Base-by-base conservation (phyloP, 2,329 filamentous ascomycete species). In the Periconia macrospinosa region DNA sequence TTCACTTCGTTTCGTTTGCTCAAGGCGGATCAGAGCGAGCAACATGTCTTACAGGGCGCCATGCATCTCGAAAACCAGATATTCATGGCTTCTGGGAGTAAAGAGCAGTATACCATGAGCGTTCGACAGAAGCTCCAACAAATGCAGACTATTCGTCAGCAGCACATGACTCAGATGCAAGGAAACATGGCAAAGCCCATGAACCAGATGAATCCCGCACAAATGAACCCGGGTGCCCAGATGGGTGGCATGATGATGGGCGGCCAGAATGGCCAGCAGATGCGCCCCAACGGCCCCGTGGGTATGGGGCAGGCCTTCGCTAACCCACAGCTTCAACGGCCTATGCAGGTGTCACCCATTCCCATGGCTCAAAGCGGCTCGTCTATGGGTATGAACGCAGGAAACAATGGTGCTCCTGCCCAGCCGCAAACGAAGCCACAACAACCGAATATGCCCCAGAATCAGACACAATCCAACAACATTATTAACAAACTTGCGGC, bases 271-370 rank as follows among this genome's bases (percentile, higher is more conserved):
- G 66, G 69, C 48, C 73, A 74, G 45, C 62, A 57, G 33, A 64
- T 60, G 14, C 57, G 70, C 6, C 72, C 69, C 54, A 76, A 76
- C 55, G 75, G 76, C 56, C 70, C 74, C 30, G 74, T 75, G 50
- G 76, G 77, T 49, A 75, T 77, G 56, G 68, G 67, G 15, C 70
- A 68, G 33, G 66, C 63, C 35, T 81, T 82, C 54, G 75, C 78
- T 13, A 73, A 74, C 47, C 75, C 78, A 18, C 79, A 81, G 53
- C 74, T 82, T 56, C 79, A 78, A 50, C 78, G 76, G 19, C 78
- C 72, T 20, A 78, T 82, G 74, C 81, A 82, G 58, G 65, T 76
- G 3, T 81, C 80, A 2, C 76, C 79, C 0, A 78, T 83, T 43
- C 71, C 73, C 20, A 73, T 72, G 71, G 54, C 61, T 17, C 68